Evolutionary conservation across 495 filamentous ascomycete genomes (phyloP).

Genomic region (Hyaloscypha variabilis): DNA sequence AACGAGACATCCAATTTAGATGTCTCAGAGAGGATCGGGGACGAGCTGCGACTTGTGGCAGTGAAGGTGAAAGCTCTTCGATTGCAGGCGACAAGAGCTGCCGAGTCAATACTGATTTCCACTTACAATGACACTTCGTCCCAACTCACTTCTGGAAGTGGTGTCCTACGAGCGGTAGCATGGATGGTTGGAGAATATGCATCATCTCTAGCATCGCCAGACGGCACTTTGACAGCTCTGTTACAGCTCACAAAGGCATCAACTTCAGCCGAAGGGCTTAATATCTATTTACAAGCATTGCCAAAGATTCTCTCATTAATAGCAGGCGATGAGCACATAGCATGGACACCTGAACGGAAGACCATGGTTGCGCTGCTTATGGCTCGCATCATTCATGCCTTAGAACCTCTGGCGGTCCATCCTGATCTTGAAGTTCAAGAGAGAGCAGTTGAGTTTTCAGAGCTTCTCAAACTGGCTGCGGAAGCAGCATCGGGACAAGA

Average conservation of each 20-base stretch:
- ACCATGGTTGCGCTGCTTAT: conserved; percentile 73
- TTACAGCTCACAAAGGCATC: conserved; percentile 68
- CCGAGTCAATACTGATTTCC: conserved; percentile 69
- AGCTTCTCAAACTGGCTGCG: conserved; percentile 80
- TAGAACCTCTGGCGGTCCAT: conserved; percentile 76
- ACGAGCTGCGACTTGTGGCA: conserved; percentile 83
- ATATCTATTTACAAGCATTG: conserved; percentile 81
- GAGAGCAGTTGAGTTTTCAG: conserved; percentile 86
- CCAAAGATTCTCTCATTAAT: conserved; percentile 81
- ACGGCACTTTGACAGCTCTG: conserved; percentile 69
- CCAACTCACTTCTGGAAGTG: conserved; percentile 45
- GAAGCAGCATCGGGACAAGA: conserved; percentile 75
- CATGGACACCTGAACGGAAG: conserved; percentile 68
- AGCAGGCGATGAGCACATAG: conserved; percentile 51
- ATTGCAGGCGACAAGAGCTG: conserved; percentile 75
- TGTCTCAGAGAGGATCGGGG: conserved; percentile 73
- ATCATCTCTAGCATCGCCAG: conserved; percentile 62
- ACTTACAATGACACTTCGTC: conserved; percentile 43
- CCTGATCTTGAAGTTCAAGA: conserved; percentile 96
- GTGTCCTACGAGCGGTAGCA: conserved; percentile 69
- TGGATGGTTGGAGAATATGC: conserved; percentile 93
- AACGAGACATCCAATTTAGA: conserved; percentile 36
- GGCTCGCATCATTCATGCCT: conserved; percentile 75
- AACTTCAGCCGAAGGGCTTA: conserved; percentile 60
- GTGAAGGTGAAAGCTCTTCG: conserved; percentile 88